A percentile compares a stretch with the other conserved stretches of the same genome.
These are phyloP conservation scores for Annona cherimola DNA, from an alignment of 164 flowering plant species.

Conservation along the genomic window DNA sequence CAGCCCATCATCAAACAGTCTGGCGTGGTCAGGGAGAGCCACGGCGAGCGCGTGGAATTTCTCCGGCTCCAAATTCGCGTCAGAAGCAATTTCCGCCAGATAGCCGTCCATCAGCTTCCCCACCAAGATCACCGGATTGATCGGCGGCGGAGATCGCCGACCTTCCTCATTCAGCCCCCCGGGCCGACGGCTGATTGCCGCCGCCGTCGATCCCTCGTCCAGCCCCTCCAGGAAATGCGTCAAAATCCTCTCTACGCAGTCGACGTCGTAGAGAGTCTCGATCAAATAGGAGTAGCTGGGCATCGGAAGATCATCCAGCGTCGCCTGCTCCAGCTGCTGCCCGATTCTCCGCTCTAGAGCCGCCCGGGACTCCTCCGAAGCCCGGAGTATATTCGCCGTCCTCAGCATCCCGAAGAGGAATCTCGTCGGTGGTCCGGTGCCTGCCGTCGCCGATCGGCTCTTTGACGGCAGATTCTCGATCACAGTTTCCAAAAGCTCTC, in stretches of 20 bases:
- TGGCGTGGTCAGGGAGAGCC: too few relatives aligned
- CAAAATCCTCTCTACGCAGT: constrained; percentile 69
- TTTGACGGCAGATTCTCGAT: too few relatives aligned
- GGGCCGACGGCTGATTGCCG: constrained; percentile 7
- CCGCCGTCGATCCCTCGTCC: constrained; percentile 16
- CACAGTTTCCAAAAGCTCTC: too few relatives aligned
- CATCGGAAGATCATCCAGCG: constrained; percentile 67
- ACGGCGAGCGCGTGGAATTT: too few relatives aligned
- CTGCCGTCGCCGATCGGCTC: too few relatives aligned
- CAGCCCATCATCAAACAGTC: too few relatives aligned
- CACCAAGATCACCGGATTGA: constrained; percentile 50
- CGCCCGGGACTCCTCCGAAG: constrained; percentile 38
- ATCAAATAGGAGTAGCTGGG: constrained; percentile 79
- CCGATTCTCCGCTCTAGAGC: constrained; percentile 69
- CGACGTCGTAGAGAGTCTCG: constrained; percentile 82
- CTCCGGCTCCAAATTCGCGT: too few relatives aligned
- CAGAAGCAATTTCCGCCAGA: too few relatives aligned
- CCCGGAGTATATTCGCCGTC: constrained; percentile 66
- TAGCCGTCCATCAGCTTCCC: constrained; percentile 90
- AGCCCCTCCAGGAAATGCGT: constrained; percentile 37
- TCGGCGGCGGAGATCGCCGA: constrained; percentile 43
- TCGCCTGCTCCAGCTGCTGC: constrained; percentile 60
- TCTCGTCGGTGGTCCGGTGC: too few relatives aligned
- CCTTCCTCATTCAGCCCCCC: constrained; percentile 17
- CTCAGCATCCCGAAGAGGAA: too few relatives aligned